These are phyloP conservation scores for Plenodomus tracheiphilus DNA, from an alignment of 2,329 filamentous ascomycete genomes.

Conservation along the genomic window DNA sequence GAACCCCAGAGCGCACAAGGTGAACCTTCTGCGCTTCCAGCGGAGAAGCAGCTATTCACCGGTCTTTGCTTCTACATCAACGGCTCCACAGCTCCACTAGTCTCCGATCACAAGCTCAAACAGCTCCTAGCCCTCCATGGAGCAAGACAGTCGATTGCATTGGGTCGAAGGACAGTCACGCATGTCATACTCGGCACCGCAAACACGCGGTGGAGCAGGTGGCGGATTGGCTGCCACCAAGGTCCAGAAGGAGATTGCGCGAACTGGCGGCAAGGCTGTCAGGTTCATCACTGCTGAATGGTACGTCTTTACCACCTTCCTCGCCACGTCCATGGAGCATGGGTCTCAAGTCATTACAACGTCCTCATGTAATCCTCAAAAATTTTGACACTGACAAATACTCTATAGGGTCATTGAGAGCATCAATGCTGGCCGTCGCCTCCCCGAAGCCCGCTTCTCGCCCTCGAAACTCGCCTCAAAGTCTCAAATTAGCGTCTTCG, in stretches of 20 bases:
- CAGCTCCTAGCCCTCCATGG: conserved; percentile 75
- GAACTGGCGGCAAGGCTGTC: conserved; percentile 68
- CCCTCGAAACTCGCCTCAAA: conserved; percentile 32
- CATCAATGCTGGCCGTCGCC: conserved; percentile 71
- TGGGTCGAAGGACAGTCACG: conserved; percentile 75
- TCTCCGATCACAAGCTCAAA: conserved; percentile 88
- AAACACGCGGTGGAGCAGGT: conserved; percentile 58
- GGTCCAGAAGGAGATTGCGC: conserved; percentile 76
- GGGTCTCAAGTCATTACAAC: neutral
- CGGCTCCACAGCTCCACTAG: conserved; percentile 76
- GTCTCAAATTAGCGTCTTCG: conserved; percentile 30
- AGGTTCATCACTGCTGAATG: conserved; percentile 83
- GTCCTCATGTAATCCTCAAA: conserved; percentile 11
- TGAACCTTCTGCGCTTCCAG: neutral
- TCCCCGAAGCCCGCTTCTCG: conserved; percentile 74
- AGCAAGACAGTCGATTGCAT: conserved; percentile 68
- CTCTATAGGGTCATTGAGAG: conserved; percentile 75
- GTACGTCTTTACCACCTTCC: conserved; percentile 44
- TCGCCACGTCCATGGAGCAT: neutral
- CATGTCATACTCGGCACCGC: conserved; percentile 75
- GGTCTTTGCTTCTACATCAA: conserved; percentile 82
- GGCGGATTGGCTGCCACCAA: conserved; percentile 78
- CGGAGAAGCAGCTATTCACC: conserved; percentile 62
- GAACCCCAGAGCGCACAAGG: neutral
- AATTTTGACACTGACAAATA: conserved; percentile 3